phyloP scores from a whole-genome alignment of 2,329 filamentous ascomycete species.

The Colletotrichum ledebouriae region DNA sequence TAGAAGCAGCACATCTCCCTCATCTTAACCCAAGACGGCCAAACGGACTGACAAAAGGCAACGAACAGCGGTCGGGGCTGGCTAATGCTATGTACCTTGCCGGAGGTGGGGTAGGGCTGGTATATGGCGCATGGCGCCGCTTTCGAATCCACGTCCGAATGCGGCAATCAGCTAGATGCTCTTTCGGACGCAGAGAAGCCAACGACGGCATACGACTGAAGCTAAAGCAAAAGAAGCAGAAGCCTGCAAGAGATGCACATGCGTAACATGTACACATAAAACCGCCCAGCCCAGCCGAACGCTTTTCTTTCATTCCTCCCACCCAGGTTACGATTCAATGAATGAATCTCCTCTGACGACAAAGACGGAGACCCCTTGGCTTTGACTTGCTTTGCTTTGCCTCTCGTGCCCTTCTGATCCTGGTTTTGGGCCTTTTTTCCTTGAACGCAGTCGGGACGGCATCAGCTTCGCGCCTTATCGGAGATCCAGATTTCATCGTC shows the following conservation, averaged over 20 bases:
- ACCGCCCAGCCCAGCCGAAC: slow-evolving; percentile 36
- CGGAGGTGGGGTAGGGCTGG: slow-evolving; percentile 27
- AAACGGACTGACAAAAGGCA: slow-evolving; percentile 28
- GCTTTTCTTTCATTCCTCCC: slow-evolving; percentile 42
- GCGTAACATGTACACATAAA: slow-evolving; percentile 42
- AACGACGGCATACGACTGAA: slow-evolving; percentile 36
- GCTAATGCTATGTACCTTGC: slow-evolving; percentile 18
- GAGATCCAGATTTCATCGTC: slow-evolving; percentile 8
- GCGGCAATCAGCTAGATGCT: slow-evolving; percentile 43
- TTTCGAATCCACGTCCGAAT: slow-evolving; percentile 42
- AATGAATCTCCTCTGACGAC: slow-evolving; percentile 31
- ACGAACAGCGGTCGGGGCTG: not conserved
- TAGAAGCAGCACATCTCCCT: slow-evolving; percentile 20
- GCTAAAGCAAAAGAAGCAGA: slow-evolving; percentile 36
- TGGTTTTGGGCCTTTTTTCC: slow-evolving; percentile 16
- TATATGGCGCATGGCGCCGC: slow-evolving; percentile 34
- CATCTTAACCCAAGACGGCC: slow-evolving; percentile 41
- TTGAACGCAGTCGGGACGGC: slow-evolving; percentile 23
- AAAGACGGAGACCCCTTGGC: slow-evolving; percentile 32
- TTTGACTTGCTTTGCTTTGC: slow-evolving; percentile 27
- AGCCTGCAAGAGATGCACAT: slow-evolving; percentile 31
- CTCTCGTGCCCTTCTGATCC: slow-evolving; percentile 7
- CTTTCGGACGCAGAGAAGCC: slow-evolving; percentile 43
- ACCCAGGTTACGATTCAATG: slow-evolving; percentile 23
- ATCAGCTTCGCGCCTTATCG: slow-evolving; percentile 7